A percentile compares a stretch with the other conserved stretches of the same genome.
These are phyloP conservation scores for Blastomyces gilchristii DNA, from an alignment of 2,329 filamentous ascomycete genomes.

Conservation along the genomic window DNA sequence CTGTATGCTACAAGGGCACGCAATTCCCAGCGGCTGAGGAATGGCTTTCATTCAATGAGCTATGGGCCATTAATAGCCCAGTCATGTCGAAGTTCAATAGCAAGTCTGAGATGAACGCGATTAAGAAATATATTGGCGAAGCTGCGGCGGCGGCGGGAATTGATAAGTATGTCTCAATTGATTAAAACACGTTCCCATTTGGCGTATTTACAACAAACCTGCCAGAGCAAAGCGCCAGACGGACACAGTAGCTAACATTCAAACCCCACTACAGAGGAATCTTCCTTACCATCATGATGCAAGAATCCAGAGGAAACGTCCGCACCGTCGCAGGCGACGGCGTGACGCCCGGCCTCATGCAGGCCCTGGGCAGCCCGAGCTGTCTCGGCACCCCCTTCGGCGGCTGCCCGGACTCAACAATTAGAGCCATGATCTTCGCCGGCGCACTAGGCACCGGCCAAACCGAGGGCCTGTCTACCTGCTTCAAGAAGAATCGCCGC, in stretches of 20 bases:
- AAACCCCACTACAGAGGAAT: background rate
- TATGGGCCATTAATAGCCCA: background rate
- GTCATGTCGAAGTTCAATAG: background rate
- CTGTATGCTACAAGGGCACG: constrained; percentile 3
- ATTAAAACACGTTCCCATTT: background rate
- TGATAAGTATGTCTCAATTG: constrained; percentile 2
- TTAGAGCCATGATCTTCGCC: background rate
- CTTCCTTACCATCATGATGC: constrained; percentile 6
- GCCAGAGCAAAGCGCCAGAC: background rate
- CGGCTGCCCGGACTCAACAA: background rate
- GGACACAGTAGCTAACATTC: background rate
- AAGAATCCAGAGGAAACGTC: constrained; percentile 5
- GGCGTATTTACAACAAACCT: background rate
- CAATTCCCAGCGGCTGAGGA: background rate
- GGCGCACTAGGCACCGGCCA: background rate
- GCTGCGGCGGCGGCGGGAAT: background rate
- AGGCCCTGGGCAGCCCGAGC: background rate
- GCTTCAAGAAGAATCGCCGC: background rate
- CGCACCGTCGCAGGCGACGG: background rate
- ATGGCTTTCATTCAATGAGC: constrained; percentile 4
- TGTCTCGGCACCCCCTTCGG: background rate
- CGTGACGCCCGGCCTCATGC: constrained; percentile 6
- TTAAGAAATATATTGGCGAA: background rate
- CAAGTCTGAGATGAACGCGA: background rate
- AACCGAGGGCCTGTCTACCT: background rate